These are phyloP conservation scores for Brasilioporus rufonigricans DNA, from an alignment of 768 basidiomycete species.

Conservation along the genomic window DNA sequence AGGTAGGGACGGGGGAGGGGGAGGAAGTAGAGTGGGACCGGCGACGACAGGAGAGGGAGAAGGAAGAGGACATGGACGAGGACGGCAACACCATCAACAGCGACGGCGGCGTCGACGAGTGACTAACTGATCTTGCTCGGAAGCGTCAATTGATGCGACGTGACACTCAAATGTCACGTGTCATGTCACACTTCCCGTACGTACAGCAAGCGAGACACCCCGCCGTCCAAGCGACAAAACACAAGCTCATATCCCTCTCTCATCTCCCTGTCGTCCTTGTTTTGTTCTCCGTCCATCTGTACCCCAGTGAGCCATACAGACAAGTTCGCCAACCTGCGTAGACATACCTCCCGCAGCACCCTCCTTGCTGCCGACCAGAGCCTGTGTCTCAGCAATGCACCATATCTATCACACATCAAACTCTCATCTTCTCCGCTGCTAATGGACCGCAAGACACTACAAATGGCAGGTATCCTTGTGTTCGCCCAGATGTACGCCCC, in stretches of 20 bases:
- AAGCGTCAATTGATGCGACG: slow-evolving; percentile 11
- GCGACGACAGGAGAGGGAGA: slow-evolving; percentile 40
- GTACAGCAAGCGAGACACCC: slow-evolving; percentile 20
- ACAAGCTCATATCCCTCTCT: slow-evolving; percentile 16
- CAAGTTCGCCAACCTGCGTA: background rate
- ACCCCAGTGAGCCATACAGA: background rate
- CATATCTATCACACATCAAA: slow-evolving; percentile 22
- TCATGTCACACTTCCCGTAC: slow-evolving; percentile 24
- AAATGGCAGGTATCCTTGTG: slow-evolving; percentile 52
- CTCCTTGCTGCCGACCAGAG: slow-evolving; percentile 25
- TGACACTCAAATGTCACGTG: background rate
- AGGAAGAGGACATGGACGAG: slow-evolving; percentile 35
- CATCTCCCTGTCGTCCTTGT: too few species aligned
- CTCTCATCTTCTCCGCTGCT: slow-evolving; percentile 13
- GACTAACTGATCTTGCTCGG: slow-evolving; percentile 17
- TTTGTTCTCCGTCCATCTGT: slow-evolving; percentile 1
- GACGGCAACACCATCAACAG: background rate
- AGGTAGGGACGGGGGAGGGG: slow-evolving; percentile 33
- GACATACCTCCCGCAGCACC: slow-evolving; percentile 30
- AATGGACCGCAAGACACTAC: slow-evolving; percentile 36
- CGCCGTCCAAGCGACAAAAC: slow-evolving; percentile 15
- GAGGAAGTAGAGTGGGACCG: slow-evolving; percentile 53
- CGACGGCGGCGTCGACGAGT: slow-evolving; percentile 1
- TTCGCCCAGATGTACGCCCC: slow-evolving; percentile 6
- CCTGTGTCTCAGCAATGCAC: slow-evolving; percentile 30